Evolutionary conservation across 176 grass and related monocot species (phyloP).

Genomic region (Carex parvula): DNA sequence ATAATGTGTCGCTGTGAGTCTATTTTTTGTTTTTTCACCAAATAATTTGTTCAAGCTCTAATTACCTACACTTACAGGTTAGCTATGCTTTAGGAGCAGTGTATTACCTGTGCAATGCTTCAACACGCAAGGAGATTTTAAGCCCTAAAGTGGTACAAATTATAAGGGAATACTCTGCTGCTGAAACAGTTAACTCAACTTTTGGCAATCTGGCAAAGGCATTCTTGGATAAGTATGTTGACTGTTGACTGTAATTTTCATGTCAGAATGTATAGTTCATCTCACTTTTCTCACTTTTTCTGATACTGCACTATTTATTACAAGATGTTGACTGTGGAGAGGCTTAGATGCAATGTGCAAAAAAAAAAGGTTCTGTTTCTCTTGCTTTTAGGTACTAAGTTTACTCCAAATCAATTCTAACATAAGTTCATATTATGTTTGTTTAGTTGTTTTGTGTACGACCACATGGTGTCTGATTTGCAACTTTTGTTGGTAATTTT

Average conservation of each 20-base stretch:
- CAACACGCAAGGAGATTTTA: conserved; percentile 17
- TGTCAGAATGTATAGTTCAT: not conserved
- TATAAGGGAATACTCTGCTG: conserved; percentile 10
- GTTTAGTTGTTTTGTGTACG: not conserved
- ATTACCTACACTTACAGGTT: conserved; percentile 39
- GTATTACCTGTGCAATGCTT: conserved; percentile 55
- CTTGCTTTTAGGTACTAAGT: not conserved
- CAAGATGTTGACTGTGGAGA: not conserved
- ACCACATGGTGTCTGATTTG: not conserved
- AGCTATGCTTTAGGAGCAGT: conserved; percentile 74
- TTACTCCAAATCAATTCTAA: not conserved
- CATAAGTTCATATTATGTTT: not conserved
- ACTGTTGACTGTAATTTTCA: not conserved
- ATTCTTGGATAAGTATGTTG: conserved; percentile 23
- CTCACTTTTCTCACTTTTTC: not conserved
- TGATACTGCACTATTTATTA: not conserved
- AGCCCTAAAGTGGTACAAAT: conserved; percentile 4
- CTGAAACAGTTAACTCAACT: conserved; percentile 8
- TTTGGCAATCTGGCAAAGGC: conserved; percentile 27
- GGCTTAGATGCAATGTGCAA: not conserved
- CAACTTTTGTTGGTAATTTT: not conserved
- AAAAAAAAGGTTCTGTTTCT: not conserved
- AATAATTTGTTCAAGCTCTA: not conserved
- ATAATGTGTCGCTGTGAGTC: not conserved
- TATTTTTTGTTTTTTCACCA: not conserved